These are phyloP conservation scores for Verticillium zaregamsianum DNA, from an alignment of 2,329 filamentous ascomycete species.

Conservation along the genomic window DNA sequence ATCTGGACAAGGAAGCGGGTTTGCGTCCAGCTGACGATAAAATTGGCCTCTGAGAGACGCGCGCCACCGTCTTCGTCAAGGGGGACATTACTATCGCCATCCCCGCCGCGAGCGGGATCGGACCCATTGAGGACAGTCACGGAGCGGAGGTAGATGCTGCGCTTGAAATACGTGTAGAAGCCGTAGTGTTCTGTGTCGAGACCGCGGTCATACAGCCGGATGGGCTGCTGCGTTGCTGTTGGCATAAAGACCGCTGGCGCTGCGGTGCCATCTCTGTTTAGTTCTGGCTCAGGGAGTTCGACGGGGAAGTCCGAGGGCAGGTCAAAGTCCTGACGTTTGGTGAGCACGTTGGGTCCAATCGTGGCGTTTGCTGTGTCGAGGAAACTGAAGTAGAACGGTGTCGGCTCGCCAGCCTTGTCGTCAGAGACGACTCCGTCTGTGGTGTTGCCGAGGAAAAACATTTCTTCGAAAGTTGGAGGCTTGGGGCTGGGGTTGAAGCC, in stretches of 20 bases:
- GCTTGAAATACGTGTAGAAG: slow-evolving; percentile 90
- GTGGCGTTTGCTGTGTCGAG: slow-evolving; percentile 41
- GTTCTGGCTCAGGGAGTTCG: slow-evolving; percentile 57
- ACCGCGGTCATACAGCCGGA: slow-evolving; percentile 82
- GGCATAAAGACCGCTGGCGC: slow-evolving; percentile 70
- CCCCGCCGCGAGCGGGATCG: slow-evolving; percentile 3
- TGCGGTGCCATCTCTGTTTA: slow-evolving; percentile 67
- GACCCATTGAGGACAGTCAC: slow-evolving; percentile 42
- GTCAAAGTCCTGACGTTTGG: slow-evolving; percentile 21
- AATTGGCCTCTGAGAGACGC: slow-evolving; percentile 46
- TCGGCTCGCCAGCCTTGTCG: slow-evolving; percentile 76
- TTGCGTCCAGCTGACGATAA: slow-evolving; percentile 54
- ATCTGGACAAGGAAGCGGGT: slow-evolving; percentile 62
- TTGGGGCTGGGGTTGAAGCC: slow-evolving; percentile 48
- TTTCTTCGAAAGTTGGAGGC: slow-evolving; percentile 63
- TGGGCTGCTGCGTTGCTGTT: slow-evolving; percentile 66
- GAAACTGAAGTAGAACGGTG: slow-evolving; percentile 83
- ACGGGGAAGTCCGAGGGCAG: slow-evolving; percentile 1
- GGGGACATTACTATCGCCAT: slow-evolving; percentile 31
- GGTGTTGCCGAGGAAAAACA: slow-evolving; percentile 78
- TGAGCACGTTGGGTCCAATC: slow-evolving; percentile 20
- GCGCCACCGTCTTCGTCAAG: slow-evolving; percentile 54
- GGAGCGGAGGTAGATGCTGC: slow-evolving; percentile 75
- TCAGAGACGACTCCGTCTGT: slow-evolving; percentile 67
- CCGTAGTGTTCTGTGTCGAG: slow-evolving; percentile 81